These are phyloP conservation scores for Lentithecium fluviatile DNA, from an alignment of 495 filamentous ascomycete genomes.

Conservation along the genomic window DNA sequence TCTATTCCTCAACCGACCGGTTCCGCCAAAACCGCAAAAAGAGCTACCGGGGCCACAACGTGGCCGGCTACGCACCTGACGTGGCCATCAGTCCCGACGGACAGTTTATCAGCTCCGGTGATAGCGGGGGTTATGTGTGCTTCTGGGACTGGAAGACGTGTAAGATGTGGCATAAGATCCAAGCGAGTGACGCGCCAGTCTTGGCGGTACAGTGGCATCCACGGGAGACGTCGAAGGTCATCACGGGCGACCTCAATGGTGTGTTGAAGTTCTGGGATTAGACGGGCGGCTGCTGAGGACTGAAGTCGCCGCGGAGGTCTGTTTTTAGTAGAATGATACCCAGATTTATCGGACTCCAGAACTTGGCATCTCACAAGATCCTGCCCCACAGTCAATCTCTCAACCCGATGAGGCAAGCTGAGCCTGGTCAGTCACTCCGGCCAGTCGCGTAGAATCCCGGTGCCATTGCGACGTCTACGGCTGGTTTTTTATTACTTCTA, in stretches of 20 bases:
- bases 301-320: neutral
- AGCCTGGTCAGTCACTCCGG: no score
- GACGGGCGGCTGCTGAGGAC: neutral
- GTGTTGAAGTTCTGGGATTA: conserved; percentile 95
- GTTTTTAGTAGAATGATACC: conserved; percentile 7
- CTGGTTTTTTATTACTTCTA: no score
- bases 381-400: no score
- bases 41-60: conserved; percentile 92
- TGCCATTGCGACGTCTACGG: no score
- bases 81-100: conserved; percentile 86
- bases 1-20: conserved; percentile 88
- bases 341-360: neutral
- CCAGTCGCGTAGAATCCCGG: no score
- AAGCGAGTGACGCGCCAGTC: conserved; percentile 74
- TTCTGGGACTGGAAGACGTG: conserved; percentile 99
- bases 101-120: conserved; percentile 79
- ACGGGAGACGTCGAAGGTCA: conserved; percentile 90
- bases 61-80: conserved; percentile 88
- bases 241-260: conserved; percentile 85
- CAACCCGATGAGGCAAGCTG: no score
- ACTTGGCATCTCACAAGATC: no score
- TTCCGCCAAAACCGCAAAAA: conserved; percentile 98
- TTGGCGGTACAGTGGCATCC: conserved; percentile 89
- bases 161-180: conserved; percentile 95
- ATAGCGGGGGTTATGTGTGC: conserved; percentile 81